Conservation (phyloP, 2,329 filamentous ascomycete genomes). For the Mycocentrospora acerina region DNA sequence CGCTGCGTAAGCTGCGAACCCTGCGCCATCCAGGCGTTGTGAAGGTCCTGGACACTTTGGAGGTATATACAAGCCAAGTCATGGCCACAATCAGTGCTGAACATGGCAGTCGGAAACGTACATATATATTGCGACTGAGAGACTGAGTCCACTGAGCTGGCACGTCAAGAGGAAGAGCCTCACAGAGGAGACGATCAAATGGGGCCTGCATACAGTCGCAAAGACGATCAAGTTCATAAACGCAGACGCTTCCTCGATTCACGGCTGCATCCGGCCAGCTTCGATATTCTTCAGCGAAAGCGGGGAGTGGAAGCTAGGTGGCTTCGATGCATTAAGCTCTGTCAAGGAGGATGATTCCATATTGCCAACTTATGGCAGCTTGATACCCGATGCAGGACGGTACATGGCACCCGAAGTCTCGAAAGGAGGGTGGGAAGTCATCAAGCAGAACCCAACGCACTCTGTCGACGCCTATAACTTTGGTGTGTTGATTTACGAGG, state of each 20-base stretch:
- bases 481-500: conserved; percentile 81
- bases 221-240: conserved; percentile 97
- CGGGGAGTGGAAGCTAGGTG: conserved; percentile 95
- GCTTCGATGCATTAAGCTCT: conserved; percentile 90
- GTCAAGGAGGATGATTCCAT: conserved; percentile 94
- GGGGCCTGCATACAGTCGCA: conserved; percentile 88
- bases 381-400: conserved; percentile 79
- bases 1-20: conserved; percentile 88
- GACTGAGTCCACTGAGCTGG: conserved; percentile 84
- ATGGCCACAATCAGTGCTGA: conserved; percentile 13
- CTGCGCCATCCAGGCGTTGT: conserved; percentile 92
- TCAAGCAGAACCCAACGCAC: conserved; percentile 78
- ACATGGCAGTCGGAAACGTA: conserved; percentile 76
- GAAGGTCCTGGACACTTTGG: conserved; percentile 89
- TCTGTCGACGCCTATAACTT: conserved; percentile 88
- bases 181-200: conserved; percentile 91
- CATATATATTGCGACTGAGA: conserved; percentile 95
- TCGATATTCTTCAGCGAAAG: conserved; percentile 94
- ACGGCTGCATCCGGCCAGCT: conserved; percentile 80
- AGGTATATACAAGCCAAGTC: conserved; percentile 56
- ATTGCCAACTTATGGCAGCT: conserved; percentile 86
- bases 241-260: conserved; percentile 85
- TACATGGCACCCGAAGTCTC: conserved; percentile 87
- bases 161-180: conserved; percentile 85
- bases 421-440: conserved; percentile 84